Percentiles rank a stretch among this genome's conserved stretches.
phyloP scores from a whole-genome alignment of 768 basidiomycete genomes.

The Lactarius psammicola region DNA sequence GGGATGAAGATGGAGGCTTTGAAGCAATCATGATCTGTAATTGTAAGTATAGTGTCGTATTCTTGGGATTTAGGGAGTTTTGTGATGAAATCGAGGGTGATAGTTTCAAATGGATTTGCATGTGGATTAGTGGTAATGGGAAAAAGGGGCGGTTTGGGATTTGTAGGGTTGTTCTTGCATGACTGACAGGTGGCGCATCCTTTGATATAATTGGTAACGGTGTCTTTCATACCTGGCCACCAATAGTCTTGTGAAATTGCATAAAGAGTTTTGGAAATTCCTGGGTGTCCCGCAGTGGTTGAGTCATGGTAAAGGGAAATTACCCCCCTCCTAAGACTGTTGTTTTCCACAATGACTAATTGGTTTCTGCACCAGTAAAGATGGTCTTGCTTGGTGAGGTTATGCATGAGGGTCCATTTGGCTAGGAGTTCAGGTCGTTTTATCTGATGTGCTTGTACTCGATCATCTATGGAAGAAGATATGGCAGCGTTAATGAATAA shows the following conservation, averaged over 20 bases:
- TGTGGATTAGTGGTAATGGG: background rate
- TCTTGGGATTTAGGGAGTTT: background rate
- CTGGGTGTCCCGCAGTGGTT: background rate
- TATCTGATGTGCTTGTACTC: background rate
- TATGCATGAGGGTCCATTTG: background rate
- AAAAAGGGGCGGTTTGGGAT: background rate
- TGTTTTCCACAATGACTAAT: background rate
- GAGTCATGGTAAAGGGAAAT: background rate
- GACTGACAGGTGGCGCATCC: background rate
- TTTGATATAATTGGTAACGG: background rate
- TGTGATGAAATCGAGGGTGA: background rate
- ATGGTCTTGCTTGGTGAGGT: fast-evolving
- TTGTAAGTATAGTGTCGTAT: background rate
- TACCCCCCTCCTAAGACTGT: background rate
- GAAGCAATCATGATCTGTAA: background rate
- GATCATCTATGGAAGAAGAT: background rate
- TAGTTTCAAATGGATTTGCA: background rate
- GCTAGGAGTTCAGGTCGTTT: background rate
- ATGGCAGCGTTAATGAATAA: background rate
- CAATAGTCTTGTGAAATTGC: background rate
- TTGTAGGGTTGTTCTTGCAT: background rate
- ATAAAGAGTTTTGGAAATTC: background rate
- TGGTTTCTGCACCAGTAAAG: background rate
- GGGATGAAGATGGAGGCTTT: too few species aligned
- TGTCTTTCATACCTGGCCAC: background rate